Conservation (phyloP, 2,329 filamentous ascomycete species). For the Curvularia spicifera region DNA sequence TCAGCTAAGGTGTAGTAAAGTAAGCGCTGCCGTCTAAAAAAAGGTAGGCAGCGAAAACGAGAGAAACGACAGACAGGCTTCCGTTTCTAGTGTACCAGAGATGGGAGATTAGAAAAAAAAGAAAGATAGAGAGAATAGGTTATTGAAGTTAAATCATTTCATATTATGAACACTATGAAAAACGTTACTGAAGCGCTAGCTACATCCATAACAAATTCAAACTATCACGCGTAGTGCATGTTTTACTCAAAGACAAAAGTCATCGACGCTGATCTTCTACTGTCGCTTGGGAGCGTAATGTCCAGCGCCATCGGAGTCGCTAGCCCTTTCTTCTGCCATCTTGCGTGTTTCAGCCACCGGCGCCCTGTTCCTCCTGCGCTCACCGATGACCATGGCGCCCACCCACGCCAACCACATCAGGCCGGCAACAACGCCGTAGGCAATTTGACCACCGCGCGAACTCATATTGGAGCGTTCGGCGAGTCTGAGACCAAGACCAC, state of each 20-base stretch:
- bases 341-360: slow-evolving; percentile 20
- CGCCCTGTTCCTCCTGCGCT: slow-evolving; percentile 31
- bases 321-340: slow-evolving; percentile 13
- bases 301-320: slow-evolving; percentile 15
- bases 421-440: slow-evolving; percentile 59
- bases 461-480: slow-evolving; percentile 49
- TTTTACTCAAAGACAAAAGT: neutral
- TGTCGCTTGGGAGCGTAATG: slow-evolving; percentile 24
- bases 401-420: slow-evolving; percentile 52
- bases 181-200: neutral
- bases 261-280: neutral
- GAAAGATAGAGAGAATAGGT: neutral
- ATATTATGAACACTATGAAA: neutral
- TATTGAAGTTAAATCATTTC: neutral
- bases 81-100: neutral
- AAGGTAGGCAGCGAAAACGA: no score
- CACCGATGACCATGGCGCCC: slow-evolving; percentile 38
- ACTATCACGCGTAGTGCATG: neutral
- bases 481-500: slow-evolving; percentile 61
- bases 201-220: neutral
- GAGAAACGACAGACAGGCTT: no score
- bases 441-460: slow-evolving; percentile 49
- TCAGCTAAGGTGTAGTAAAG: no score
- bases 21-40: no score
- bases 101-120: neutral